Percentiles rank a stretch among this genome's conserved stretches.
phyloP scores from a whole-genome alignment of 345 rosid species.

The Trapa incisa region DNA sequence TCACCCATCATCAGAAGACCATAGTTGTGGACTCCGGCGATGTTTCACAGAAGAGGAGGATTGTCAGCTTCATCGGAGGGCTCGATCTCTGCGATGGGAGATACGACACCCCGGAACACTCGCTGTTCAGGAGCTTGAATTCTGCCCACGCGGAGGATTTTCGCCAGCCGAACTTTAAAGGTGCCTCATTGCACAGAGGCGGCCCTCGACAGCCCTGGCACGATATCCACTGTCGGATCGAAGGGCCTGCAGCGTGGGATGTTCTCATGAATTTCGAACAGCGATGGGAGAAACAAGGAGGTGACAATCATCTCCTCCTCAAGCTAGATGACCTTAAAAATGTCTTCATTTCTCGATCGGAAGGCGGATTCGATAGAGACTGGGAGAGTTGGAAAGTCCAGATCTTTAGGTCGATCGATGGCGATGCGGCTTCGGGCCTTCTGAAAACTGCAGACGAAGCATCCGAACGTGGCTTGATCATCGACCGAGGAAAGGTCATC shows the following conservation, averaged over 20 bases:
- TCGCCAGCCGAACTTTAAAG: conserved; percentile 33
- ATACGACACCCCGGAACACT: conserved; percentile 11
- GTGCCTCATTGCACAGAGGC: conserved; percentile 26
- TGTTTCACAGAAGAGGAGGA: conserved; percentile 7
- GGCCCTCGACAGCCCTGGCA: conserved; percentile 42
- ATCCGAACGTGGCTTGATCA: conserved; percentile 23
- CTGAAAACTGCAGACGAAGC: conserved; percentile 30
- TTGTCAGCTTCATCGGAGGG: conserved; percentile 10
- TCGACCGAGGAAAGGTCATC: conserved; percentile 30
- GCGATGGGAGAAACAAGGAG: conserved; percentile 36
- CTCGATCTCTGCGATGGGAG: conserved; percentile 11
- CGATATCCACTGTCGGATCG: conserved; percentile 31
- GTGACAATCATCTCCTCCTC: conserved; percentile 21
- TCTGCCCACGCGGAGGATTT: conserved; percentile 33
- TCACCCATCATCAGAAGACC: conserved; percentile 12
- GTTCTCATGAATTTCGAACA: conserved; percentile 33
- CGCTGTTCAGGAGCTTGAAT: conserved; percentile 28
- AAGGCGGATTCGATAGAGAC: conserved; percentile 20
- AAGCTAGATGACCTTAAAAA: conserved; percentile 23
- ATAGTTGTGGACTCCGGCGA: conserved; percentile 3
- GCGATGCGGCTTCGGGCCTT: conserved; percentile 33
- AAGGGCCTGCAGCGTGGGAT: conserved; percentile 39
- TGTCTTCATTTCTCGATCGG: conserved; percentile 28
- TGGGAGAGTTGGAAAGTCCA: conserved; percentile 28
- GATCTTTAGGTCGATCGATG: conserved; percentile 31